Evolutionary conservation across 768 basidiomycete species (phyloP).

Genomic region (Tylopilus balloui): DNA sequence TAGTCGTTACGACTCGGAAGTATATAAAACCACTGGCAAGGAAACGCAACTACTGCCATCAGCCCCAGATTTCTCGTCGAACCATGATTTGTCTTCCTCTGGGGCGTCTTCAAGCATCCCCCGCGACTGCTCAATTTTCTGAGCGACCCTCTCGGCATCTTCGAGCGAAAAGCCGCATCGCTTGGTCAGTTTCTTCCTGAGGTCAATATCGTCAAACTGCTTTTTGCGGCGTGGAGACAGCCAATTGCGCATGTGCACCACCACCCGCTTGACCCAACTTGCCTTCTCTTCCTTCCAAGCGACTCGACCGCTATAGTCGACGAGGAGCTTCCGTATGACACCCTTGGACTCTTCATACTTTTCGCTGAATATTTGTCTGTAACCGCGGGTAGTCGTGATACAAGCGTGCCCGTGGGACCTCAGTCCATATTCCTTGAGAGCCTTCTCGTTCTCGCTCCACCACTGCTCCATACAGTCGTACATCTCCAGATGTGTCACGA

Average conservation of each 20-base stretch:
- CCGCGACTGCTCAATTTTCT: conserved; percentile 17
- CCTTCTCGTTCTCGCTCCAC: conserved; percentile 36
- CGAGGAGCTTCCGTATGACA: conserved; percentile 19
- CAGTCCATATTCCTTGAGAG: conserved; percentile 33
- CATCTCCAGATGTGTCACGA: conserved; percentile 35
- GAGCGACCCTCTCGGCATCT: conserved; percentile 18
- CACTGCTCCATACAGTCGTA: conserved; percentile 34
- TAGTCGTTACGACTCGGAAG: background rate
- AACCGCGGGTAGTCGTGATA: conserved; percentile 34
- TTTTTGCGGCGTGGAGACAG: conserved; percentile 15
- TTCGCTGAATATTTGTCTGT: conserved; percentile 16
- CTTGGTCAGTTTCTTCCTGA: conserved; percentile 22
- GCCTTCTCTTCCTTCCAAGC: conserved; percentile 26
- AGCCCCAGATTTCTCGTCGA: conserved; percentile 15
- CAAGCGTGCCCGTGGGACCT: conserved; percentile 36
- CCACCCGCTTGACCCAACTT: conserved; percentile 23
- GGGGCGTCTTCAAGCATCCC: background rate
- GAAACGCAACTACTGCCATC: conserved; percentile 10
- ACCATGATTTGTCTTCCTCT: conserved; percentile 18
- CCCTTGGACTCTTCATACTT: conserved; percentile 34
- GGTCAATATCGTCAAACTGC: conserved; percentile 6
- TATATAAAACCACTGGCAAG: conserved; percentile 10
- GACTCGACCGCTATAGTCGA: conserved; percentile 12
- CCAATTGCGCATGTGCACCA: conserved; percentile 26
- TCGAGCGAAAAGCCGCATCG: conserved; percentile 21